phyloP scores from a whole-genome alignment of 2,329 filamentous ascomycete species.

The Fusarium sp. region DNA sequence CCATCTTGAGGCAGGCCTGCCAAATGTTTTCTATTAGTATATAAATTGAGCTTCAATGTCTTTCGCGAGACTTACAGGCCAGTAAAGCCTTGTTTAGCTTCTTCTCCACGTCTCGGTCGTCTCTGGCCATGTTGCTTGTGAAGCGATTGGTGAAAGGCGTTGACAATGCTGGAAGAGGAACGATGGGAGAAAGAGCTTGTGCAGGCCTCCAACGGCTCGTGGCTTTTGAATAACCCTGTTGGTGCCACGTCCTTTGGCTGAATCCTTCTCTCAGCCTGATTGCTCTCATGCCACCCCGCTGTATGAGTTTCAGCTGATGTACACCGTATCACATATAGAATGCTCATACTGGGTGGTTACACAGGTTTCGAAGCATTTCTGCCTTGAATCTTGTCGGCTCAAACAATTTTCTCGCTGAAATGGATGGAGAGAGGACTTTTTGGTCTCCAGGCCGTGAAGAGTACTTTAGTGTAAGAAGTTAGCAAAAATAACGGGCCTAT shows the following conservation, averaged over 20 bases:
- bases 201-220: neutral
- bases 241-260: neutral
- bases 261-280: neutral
- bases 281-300: neutral
- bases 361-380: neutral
- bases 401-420: neutral
- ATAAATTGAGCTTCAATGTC: accelerated
- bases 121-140: neutral
- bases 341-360: neutral
- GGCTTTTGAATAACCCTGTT: neutral
- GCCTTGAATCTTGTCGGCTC: neutral
- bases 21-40: neutral
- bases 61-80: neutral
- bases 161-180: neutral
- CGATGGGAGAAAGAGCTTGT: neutral
- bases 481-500: too few species aligned
- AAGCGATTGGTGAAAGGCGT: neutral
- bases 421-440: neutral
- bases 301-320: neutral
- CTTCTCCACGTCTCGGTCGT: neutral
- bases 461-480: too few species aligned
- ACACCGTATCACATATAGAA: neutral
- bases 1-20: neutral
- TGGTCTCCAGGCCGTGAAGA: too few species aligned
- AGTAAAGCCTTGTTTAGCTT: neutral